Evolutionary conservation across 2,329 filamentous ascomycete species (phyloP), one percentile per base, ranked within the genome.

Genomic region (Aspergillus bombycis): DNA sequence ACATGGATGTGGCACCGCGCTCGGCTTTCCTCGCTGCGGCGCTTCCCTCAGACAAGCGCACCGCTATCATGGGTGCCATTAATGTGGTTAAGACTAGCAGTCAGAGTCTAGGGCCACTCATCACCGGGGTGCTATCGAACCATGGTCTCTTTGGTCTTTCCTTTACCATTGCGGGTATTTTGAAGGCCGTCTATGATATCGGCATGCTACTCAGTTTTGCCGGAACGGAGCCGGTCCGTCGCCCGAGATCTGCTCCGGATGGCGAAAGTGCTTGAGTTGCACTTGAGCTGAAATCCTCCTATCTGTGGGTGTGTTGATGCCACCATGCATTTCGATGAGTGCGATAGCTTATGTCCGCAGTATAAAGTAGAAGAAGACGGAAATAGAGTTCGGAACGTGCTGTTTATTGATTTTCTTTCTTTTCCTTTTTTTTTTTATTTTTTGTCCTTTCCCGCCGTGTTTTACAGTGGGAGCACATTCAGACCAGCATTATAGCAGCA

Each of bases 1-100:
- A 82, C 56, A 93, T 93, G 90, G 90, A 93, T 68, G 84, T 86
- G 26, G 90, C 88, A 0, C 91, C 91, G 0, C 84, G 90, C 10
- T 84, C 86, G 3, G 90, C 90, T 0, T 92, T 93, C 72, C 76
- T 93, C 2, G 86, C 90, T 0, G 86, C 88, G 1, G 84, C 88
- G 0, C 82, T 93, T 3, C 83, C 86, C 11, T 84, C 89, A 0
- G 79, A 82, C 2, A 90, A 93, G 74, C 84, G 91, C 1, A 93
- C 90, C 0, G 88, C 89, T 0, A 85, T 91, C 12, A 89, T 93
- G 85, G 91, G 90, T 0, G 79, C 88, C 0, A 82, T 91, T 4
- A 92, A 91, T 66, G 86, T 90, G 0, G 85, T 89, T 32, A 91
- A 91, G 76, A 92, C 89, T 0, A 79, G 83, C 7, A 82, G 84